Base-by-base conservation (phyloP, 768 basidiomycete genomes). In the Psilocybe cubensis region DNA sequence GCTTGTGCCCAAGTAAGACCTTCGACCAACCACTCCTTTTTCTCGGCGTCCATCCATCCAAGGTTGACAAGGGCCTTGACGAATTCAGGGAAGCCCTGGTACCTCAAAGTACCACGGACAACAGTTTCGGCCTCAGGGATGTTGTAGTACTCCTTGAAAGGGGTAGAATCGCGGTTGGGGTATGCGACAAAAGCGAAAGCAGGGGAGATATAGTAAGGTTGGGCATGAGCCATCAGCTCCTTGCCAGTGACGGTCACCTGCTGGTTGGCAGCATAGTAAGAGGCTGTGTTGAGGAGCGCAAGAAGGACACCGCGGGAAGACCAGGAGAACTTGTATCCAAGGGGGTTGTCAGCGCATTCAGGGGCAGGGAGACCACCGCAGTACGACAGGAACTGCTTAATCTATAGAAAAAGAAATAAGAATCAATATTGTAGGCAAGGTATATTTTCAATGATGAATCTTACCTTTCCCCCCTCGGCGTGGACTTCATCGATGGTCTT, bases 291-390 rank as follows among this genome's bases (percentile, higher is more conserved):
- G 66, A 95, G 84, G 50, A 98, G 84, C 2, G 97, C 96, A 63
- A 98, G 89, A 54, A 99, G 88, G 42, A 96, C 95, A 50, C 96
- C 96, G 20, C 94, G 90, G 7, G 95, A 92, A 6, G 94, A 96
- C 97, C 97, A 98, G 33, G 94, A 97, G 79, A 99, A 98, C 73
- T 98, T 98, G 86, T 98, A 99, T 10, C 96, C 96, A 55, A 98
- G 88, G 2, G 97, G 95, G 78, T 98, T 99, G 68, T 88, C 87
- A 3, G 94, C 85, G 68, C 89, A 89, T 66, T 93, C 89, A 6
- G 94, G 92, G 0, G 95, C 93, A 46, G 96, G 95, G 46, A 98
- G 89, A 57, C 96, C 96, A 69, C 96, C 95, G 62, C 96, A 98
- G 83, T 94, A 97, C 0, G 92, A 95, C 54, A 90, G 76, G 84